Evolutionary conservation across 768 basidiomycete genomes (phyloP).

Genomic region (Amanita inopinata): DNA sequence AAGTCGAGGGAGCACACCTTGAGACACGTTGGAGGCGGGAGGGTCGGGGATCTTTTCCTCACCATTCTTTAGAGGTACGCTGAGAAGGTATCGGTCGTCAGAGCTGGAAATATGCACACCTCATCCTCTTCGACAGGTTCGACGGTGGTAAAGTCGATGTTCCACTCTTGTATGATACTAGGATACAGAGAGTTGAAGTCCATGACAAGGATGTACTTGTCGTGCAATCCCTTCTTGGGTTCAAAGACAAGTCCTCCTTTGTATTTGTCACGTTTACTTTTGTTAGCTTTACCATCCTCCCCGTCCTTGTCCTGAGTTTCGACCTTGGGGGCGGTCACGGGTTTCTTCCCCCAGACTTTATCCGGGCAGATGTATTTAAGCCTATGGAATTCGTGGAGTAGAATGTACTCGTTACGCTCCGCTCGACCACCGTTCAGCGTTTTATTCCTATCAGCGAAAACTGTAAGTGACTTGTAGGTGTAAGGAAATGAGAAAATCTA

Average conservation of each 20-base stretch:
- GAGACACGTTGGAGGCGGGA: slow-evolving; percentile 55
- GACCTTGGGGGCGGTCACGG: slow-evolving; percentile 33
- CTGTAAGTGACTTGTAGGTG: not conserved
- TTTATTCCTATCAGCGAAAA: slow-evolving; percentile 63
- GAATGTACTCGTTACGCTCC: slow-evolving; percentile 97
- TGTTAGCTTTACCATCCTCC: slow-evolving; percentile 49
- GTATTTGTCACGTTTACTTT: slow-evolving; percentile 85
- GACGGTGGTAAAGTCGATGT: slow-evolving; percentile 98
- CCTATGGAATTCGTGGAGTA: slow-evolving; percentile 94
- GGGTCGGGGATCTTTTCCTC: slow-evolving; percentile 90
- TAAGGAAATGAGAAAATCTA: slow-evolving; percentile 24
- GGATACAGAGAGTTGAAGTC: slow-evolving; percentile 99
- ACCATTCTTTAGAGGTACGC: slow-evolving; percentile 25
- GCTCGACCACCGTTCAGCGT: slow-evolving; percentile 96
- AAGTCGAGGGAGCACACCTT: slow-evolving; percentile 92
- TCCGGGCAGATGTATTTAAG: slow-evolving; percentile 96
- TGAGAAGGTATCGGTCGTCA: not conserved
- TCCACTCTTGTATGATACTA: slow-evolving; percentile 98
- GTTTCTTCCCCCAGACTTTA: slow-evolving; percentile 80
- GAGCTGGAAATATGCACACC: slow-evolving; percentile 17
- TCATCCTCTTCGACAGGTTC: slow-evolving; percentile 60
- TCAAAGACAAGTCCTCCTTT: slow-evolving; percentile 98
- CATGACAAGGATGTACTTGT: slow-evolving; percentile 97
- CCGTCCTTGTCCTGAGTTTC: slow-evolving; percentile 45
- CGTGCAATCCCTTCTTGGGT: slow-evolving; percentile 93